Conservation (phyloP, 2,329 filamentous ascomycete genomes). For the Claviceps pazoutovae region DNA sequence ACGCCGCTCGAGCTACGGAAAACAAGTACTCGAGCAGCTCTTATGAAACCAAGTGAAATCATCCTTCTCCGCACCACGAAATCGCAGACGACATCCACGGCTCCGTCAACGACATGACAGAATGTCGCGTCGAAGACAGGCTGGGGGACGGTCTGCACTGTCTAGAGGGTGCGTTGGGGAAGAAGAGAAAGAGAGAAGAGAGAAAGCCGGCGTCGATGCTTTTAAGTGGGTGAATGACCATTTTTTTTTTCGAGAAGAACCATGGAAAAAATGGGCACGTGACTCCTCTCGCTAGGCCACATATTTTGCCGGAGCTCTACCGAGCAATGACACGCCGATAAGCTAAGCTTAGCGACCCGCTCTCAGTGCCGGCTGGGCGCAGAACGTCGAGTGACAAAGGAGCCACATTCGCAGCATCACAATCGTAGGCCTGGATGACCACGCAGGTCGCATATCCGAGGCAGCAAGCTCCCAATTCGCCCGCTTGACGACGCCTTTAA, state of each 20-base stretch:
- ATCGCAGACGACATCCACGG: constrained; percentile 51
- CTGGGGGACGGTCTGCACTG: constrained; percentile 66
- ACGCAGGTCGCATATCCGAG: constrained; percentile 1
- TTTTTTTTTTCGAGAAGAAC: no score
- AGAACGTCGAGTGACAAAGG: not conserved
- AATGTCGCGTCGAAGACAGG: constrained; percentile 48
- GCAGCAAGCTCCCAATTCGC: not conserved
- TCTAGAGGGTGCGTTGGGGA: constrained; percentile 64
- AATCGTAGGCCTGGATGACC: not conserved
- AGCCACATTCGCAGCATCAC: not conserved
- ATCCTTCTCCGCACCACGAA: constrained; percentile 42
- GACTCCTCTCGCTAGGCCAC: no score
- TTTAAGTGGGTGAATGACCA: not conserved
- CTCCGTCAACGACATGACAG: constrained; percentile 42
- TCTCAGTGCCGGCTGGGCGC: not conserved
- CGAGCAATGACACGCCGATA: constrained; percentile 4
- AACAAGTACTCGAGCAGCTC: constrained; percentile 38
- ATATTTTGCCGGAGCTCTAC: constrained; percentile 8
- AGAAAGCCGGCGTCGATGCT: not conserved
- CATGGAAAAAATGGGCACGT: no score
- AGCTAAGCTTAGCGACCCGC: not conserved
- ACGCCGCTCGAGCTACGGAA: constrained; percentile 25
- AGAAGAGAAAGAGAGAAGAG: constrained; percentile 22
- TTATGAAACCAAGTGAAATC: constrained; percentile 33
- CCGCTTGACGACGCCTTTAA: not conserved